These are phyloP conservation scores for Periconia sp. DNA, from an alignment of 2,329 filamentous ascomycete species.

Conservation along the genomic window DNA sequence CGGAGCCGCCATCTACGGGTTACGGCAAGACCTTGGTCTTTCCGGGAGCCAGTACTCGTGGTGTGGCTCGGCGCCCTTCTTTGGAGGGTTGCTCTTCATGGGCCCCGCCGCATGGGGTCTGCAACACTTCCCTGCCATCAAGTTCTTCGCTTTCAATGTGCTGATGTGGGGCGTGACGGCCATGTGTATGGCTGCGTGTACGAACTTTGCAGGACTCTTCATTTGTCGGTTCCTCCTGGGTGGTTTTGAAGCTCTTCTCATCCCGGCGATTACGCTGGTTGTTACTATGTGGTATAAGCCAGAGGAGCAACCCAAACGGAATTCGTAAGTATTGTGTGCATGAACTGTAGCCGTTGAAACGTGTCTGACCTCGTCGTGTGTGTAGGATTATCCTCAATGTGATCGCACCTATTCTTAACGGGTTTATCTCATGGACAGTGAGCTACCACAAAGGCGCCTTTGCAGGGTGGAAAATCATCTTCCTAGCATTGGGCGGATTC, in stretches of 20 bases:
- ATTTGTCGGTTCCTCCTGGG: constrained; percentile 18
- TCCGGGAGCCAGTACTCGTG: constrained; percentile 61
- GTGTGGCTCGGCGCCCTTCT: constrained; percentile 58
- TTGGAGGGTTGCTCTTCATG: constrained; percentile 39
- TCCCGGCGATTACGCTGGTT: constrained; percentile 25
- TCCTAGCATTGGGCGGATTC: constrained; percentile 30
- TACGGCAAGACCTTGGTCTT: constrained; percentile 44
- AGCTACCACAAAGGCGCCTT: constrained; percentile 13
- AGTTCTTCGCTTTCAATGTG: constrained; percentile 18
- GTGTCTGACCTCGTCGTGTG: not conserved
- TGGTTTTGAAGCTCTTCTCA: constrained; percentile 19
- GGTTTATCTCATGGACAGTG: constrained; percentile 14
- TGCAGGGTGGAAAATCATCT: constrained; percentile 22
- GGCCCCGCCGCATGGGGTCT: constrained; percentile 20
- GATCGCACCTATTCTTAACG: constrained; percentile 16
- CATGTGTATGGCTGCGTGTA: constrained; percentile 24
- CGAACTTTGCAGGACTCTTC: constrained; percentile 15
- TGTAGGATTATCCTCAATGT: not conserved
- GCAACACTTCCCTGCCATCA: constrained; percentile 21
- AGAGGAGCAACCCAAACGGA: constrained; percentile 37
- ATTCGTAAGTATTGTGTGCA: constrained; percentile 41
- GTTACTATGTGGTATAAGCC: constrained; percentile 32
- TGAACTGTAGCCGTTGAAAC: no score
- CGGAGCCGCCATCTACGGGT: constrained; percentile 59
- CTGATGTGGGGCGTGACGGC: constrained; percentile 42